phyloP scores from a whole-genome alignment of 768 basidiomycete genomes.

The Rhodotorula diobovata region DNA sequence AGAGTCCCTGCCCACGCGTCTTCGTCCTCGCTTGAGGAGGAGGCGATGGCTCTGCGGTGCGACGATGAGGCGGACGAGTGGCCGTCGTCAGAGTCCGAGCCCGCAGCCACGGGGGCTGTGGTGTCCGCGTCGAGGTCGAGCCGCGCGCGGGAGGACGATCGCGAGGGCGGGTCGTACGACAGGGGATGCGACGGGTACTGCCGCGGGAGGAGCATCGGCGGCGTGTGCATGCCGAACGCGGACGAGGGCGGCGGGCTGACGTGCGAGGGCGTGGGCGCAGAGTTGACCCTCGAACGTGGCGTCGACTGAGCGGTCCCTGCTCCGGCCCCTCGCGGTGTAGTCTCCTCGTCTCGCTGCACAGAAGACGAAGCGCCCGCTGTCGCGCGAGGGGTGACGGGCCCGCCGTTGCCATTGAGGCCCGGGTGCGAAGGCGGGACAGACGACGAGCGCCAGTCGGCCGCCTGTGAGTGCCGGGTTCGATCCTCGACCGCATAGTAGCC shows the following conservation, averaged over 20 bases:
- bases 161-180: not conserved
- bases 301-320: not conserved
- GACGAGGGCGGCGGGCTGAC: not conserved
- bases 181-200: not conserved
- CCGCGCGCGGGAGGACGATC: not conserved
- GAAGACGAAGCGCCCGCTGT: too few species aligned
- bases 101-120: too few species aligned
- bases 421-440: too few species aligned
- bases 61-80: not conserved
- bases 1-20: constrained; percentile 3
- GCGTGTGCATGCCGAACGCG: constrained; percentile 17
- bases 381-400: too few species aligned
- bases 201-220: constrained; percentile 17
- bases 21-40: not conserved
- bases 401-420: too few species aligned
- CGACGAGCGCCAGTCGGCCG: too few species aligned
- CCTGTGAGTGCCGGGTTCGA: too few species aligned
- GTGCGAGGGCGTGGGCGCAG: not conserved
- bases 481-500: too few species aligned
- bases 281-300: not conserved
- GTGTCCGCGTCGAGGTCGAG: not conserved
- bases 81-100: not conserved
- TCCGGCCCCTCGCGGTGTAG: too few species aligned
- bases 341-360: too few species aligned
- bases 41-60: not conserved